Evolutionary conservation across 192 early-diverging fungal species (phyloP), one percentile per base, ranked within the genome.

Genomic region (Phycomyces blakesleeanus): DNA sequence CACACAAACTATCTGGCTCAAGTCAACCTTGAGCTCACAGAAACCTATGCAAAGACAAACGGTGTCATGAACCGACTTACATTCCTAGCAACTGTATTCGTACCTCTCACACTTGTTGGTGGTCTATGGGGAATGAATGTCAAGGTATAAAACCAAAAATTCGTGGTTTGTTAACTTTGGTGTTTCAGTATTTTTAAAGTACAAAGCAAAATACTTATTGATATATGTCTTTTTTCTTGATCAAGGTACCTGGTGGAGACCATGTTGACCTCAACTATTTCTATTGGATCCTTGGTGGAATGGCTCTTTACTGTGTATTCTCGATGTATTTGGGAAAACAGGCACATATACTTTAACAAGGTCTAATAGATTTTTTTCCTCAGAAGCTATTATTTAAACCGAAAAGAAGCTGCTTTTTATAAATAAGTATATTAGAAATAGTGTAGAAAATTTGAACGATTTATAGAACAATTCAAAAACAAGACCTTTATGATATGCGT

Each of bases 31-130:
- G 89, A 88, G 44, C 74, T 90, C 58, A 87, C 87, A 3, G 80
- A 81, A 53, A 80, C 86, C 3, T 86, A 88, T 29, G 93, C 94
- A 76, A 66, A 83, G 18, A 96, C 93, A 5, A 95, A 92, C 57
- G 89, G 90, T 42, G 92, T 93, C 0, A 89, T 97, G 21, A 88
- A 91, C 57, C 86, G 88, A 60, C 83, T 98, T 70, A 95, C 94
- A 1, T 89, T 91, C 8, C 59, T 97, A 51, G 96, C 93, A 0
- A 87, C 85, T 26, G 90, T 98, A 40, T 72, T 98, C 16, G 83
- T 98, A 24, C 96, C 96, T 14, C 72, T 97, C 61, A 95, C 55
- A 27, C 66, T 98, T 49, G 78, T 96, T 18, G 91, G 94, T 0
- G 93, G 92, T 42, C 54, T 72, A 26, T 72, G 44, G 9, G 69